These are phyloP conservation scores for Urostyla sp. DNA, from an alignment of 73 alveolate species.

Conservation along the genomic window DNA sequence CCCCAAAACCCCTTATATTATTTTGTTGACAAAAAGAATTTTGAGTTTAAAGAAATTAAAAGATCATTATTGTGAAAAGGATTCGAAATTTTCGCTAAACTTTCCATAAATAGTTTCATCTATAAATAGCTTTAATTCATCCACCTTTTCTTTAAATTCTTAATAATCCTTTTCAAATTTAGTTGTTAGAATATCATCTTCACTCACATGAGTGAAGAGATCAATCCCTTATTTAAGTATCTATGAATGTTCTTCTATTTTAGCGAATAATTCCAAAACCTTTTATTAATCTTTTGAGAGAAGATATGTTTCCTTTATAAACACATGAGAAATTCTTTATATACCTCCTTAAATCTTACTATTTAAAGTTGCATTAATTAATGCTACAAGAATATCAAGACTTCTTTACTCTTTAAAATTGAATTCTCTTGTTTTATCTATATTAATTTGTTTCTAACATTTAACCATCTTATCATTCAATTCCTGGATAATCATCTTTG, in stretches of 20 bases:
- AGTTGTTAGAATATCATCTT: conserved; percentile 18
- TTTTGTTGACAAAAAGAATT: background rate
- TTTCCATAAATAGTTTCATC: background rate
- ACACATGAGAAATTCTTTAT: conserved; percentile 12
- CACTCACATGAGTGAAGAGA: background rate
- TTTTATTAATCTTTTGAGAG: conserved; percentile 13
- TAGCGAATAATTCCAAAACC: background rate
- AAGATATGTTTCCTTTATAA: conserved; percentile 24
- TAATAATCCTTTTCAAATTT: conserved; percentile 28
- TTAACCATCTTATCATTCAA: conserved; percentile 2
- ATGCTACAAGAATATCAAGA: background rate
- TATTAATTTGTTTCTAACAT: background rate
- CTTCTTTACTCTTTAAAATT: conserved; percentile 2
- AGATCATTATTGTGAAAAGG: background rate
- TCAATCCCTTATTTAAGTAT: conserved; percentile 14
- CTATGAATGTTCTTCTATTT: background rate
- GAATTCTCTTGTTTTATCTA: too few species aligned
- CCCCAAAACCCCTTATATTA: conserved; percentile 33
- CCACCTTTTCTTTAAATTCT: conserved; percentile 25
- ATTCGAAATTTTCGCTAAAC: background rate
- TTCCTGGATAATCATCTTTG: conserved; percentile 6
- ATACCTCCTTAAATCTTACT: conserved; percentile 43
- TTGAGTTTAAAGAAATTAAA: background rate
- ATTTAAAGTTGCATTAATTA: conserved; percentile 18
- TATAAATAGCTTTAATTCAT: conserved; percentile 6